These are phyloP conservation scores for Elsinoe australis DNA, from an alignment of 2,329 filamentous ascomycete species.

Conservation along the genomic window DNA sequence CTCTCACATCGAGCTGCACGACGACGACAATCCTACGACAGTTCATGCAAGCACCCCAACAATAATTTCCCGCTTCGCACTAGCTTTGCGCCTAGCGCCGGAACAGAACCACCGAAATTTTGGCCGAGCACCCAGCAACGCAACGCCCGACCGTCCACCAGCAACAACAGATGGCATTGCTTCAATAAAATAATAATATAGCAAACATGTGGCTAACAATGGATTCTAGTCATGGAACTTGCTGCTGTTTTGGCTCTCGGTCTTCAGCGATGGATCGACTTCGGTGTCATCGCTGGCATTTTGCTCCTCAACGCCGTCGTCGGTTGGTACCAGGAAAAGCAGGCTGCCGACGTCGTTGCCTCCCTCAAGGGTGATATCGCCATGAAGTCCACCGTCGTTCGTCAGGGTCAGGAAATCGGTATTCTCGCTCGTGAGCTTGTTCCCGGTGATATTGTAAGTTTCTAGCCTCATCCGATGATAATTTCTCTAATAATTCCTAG, in stretches of 20 bases:
- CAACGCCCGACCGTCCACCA: background rate
- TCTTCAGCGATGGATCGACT: constrained; percentile 68
- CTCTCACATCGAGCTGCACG: constrained; percentile 6
- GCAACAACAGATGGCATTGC: too few relatives aligned
- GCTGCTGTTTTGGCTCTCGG: constrained; percentile 66
- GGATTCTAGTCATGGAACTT: constrained; percentile 60
- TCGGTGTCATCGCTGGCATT: constrained; percentile 71
- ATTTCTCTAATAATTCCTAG: constrained; percentile 34
- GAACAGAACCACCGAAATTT: constrained; percentile 11
- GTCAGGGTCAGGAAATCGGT: constrained; percentile 58
- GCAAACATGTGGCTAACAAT: constrained; percentile 23
- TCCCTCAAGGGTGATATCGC: constrained; percentile 70
- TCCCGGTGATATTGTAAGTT: constrained; percentile 64
- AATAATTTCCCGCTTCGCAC: constrained; percentile 16
- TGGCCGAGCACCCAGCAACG: constrained; percentile 5
- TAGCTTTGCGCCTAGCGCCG: constrained; percentile 11
- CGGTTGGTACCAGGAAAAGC: constrained; percentile 76
- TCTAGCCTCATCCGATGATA: background rate
- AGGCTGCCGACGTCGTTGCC: constrained; percentile 68
- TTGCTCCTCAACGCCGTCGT: constrained; percentile 66
- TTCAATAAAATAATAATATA: too few relatives aligned
- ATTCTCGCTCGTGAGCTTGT: constrained; percentile 69
- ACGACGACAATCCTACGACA: constrained; percentile 9
- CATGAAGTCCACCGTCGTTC: constrained; percentile 62
- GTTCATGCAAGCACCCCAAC: constrained; percentile 16